Base-by-base conservation (phyloP, 1,284 basidiomycete species). In the Leccinum pachyderme region DNA sequence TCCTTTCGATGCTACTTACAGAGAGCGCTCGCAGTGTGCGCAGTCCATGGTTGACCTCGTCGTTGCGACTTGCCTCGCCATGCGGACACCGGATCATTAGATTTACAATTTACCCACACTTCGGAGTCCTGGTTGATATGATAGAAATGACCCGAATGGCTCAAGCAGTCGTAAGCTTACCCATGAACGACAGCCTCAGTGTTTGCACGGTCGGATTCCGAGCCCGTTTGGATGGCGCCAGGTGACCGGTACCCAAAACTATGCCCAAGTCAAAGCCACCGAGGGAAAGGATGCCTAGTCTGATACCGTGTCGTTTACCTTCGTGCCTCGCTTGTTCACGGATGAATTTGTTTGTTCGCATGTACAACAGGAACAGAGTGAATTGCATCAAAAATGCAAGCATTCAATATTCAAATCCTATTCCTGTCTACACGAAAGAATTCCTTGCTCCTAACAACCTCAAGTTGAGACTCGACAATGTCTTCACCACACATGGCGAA, bases 41-140 rank as follows among this genome's bases (percentile, higher is more conserved):
- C 58, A 47, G 29, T 54, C 37, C 12, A 70, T 73, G 68, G 27
- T 53, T 18, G 68, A 72, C 28, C 58, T 70, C 3, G 47, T 70
- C 28, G 63, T 70, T n/a, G 65, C 68, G 22, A 70, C 71, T 22
- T 68, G 61, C 46, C 63, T 72, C 18, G 68, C 68, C 6, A 59
- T 70, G 54, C 68, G 71, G 11, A 70, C 47, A 5, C 68, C 71
- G 1, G 66, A 64, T 55, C 55, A 69, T 51, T 70, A 60, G 57
- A 43, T 11, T 6, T 4, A 5, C 41, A 7, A 43, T 45, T 28
- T 25, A 12, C 13, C 9, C 2, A 2, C 33, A 13, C 18, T 25
- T 39, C 5, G 18, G 7, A 7, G 3, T 18, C 18, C 32, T 35
- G 53, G 27, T 25, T n/a, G n/a, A n/a, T n/a, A n/a, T n/a, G n/a